Evolutionary conservation across 108 stramenopile species (phyloP), one percentile per base, ranked within the genome.

Genomic region (Discostella pseudostelligera): DNA sequence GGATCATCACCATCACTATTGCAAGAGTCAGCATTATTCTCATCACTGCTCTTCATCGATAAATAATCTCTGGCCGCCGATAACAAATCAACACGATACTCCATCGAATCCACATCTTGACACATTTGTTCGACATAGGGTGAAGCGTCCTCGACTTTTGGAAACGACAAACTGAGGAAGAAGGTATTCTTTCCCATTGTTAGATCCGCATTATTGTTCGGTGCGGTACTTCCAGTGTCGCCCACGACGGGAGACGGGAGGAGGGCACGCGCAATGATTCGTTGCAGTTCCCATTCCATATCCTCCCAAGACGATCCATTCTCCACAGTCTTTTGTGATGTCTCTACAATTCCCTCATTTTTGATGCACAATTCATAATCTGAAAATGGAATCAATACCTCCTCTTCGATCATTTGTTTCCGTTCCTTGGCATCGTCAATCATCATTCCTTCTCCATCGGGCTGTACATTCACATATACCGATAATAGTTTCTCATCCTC

Each of bases 31-130:
- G 22, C 61, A 25, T 39, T 22, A 22, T 37, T 32, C 12, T n/a
- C 35, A 28, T 57, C 56, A 7, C 1, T 8, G 21, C 25, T 19
- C 16, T 16, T 26, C 40, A 66, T 36, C 39, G 42, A 42, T 14
- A 68, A 19, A 63, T 75, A 79, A 36, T 70, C 73, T 47, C 57
- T 78, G 36, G 78, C 55, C 44, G 67, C 59, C 20, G 21, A 60
- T 16, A 96, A 62, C 68, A 96, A 79, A 76, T 95, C 94, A 19
- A 90, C 83, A 16, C 94, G 86, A 66, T 89, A 91, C 69, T 96
- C 94, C 88, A 96, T 90, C 2, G 94, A 90, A 86, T 96, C 94
- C 4, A 90, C 87, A 77, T 93, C 91, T 32, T 59, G 17, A 59
- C 91, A 96, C 88, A 96, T 93, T 59, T 76, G 74, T 56, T 84